A percentile compares a stretch with the other conserved stretches of the same genome.
phyloP scores from a whole-genome alignment of 768 basidiomycete genomes.

The Collybiopsis confluens region DNA sequence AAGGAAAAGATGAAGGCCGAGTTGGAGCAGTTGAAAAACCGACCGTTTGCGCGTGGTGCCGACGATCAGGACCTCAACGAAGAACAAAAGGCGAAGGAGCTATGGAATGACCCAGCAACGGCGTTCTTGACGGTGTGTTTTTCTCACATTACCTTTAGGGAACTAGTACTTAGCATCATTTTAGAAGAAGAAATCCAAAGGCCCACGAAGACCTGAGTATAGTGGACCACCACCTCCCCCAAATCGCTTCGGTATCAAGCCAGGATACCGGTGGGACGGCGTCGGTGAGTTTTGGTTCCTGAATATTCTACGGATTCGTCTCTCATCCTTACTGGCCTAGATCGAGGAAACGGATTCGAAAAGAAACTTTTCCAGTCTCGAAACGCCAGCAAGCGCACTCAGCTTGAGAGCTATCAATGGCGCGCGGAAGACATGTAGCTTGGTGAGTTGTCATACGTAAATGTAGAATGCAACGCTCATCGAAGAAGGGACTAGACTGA shows the following conservation, averaged over 20 bases:
- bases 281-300: slow-evolving; percentile 59
- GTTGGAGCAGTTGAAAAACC: slow-evolving; percentile 61
- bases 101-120: slow-evolving; percentile 99
- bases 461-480: too few relatives aligned
- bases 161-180: not conserved
- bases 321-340: slow-evolving; percentile 32
- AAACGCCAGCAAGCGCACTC: slow-evolving; percentile 70
- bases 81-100: slow-evolving; percentile 70
- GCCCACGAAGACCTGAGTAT: slow-evolving; percentile 81
- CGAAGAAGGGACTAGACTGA: too few relatives aligned
- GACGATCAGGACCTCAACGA: slow-evolving; percentile 88
- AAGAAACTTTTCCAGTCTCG: slow-evolving; percentile 83
- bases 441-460: too few relatives aligned
- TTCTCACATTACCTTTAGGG: not conserved
- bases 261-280: slow-evolving; percentile 98
- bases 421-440: slow-evolving; percentile 89
- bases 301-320: not conserved
- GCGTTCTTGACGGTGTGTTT: slow-evolving; percentile 79
- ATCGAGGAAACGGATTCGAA: slow-evolving; percentile 92
- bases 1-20: slow-evolving; percentile 61
- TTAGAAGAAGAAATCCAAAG: slow-evolving; percentile 73
- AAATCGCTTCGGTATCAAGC: slow-evolving; percentile 92
- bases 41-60: slow-evolving; percentile 70
- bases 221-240: slow-evolving; percentile 84
- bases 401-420: slow-evolving; percentile 77